A percentile compares a stretch with the other conserved stretches of the same genome.
Evolutionary conservation across 306 rosid species (phyloP).

Genomic region (Boehmeria nivea): DNA sequence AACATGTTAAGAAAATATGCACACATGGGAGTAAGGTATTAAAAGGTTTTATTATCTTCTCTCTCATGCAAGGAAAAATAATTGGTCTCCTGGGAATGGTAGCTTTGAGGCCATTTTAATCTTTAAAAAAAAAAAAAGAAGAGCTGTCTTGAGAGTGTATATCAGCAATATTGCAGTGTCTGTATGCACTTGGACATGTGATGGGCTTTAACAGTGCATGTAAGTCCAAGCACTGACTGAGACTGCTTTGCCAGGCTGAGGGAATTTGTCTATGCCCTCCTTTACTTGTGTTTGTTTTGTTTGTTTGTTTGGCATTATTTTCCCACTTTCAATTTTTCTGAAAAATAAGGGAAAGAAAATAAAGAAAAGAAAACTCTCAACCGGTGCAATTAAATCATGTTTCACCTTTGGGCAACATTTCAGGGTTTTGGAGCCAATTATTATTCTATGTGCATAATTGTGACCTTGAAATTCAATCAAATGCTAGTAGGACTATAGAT

Average conservation of each 20-base stretch:
- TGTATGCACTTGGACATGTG: conserved; percentile 16
- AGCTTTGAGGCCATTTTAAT: too few species aligned
- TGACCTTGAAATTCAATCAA: not conserved
- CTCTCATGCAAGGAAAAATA: too few species aligned
- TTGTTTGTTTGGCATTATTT: conserved; percentile 3
- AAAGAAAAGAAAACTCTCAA: too few species aligned
- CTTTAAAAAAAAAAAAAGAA: too few species aligned
- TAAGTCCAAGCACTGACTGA: conserved; percentile 16
- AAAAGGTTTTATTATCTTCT: too few species aligned
- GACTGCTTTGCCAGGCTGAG: not conserved
- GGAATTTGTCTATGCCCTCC: conserved; percentile 3
- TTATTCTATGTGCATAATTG: not conserved
- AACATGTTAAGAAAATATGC: too few species aligned
- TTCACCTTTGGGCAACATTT: conserved; percentile 7
- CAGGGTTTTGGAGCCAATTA: not conserved
- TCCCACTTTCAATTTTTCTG: too few species aligned
- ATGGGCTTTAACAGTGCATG: conserved; percentile 17
- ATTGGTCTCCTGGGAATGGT: too few species aligned
- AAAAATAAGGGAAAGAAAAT: too few species aligned
- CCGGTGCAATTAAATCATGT: conserved; percentile 10
- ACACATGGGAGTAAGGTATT: too few species aligned
- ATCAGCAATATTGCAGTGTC: conserved; percentile 11
- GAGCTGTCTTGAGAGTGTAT: conserved; percentile 8
- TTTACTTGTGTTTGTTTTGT: not conserved
- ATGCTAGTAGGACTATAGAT: too few species aligned